Conservation (phyloP, 768 basidiomycete species). For the Leucogyrophana mollusca region DNA sequence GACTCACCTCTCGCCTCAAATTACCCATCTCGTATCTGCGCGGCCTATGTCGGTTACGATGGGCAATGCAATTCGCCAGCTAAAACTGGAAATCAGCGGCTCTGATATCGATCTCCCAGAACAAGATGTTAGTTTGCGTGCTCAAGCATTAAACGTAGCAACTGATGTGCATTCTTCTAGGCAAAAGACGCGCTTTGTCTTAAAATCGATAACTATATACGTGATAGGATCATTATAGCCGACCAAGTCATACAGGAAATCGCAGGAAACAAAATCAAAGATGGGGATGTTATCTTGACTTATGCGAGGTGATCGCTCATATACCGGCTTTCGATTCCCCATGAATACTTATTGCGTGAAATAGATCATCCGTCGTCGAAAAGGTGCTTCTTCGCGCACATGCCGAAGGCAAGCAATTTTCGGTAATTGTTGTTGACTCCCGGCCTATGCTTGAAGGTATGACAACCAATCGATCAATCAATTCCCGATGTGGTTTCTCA, state of each 20-base stretch:
- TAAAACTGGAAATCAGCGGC: conserved; percentile 93
- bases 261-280: conserved; percentile 90
- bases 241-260: conserved; percentile 90
- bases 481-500: background rate
- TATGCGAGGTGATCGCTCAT: conserved; percentile 71
- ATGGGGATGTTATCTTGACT: conserved; percentile 89
- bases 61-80: conserved; percentile 91
- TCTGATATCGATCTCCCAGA: conserved; percentile 93
- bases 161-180: conserved; percentile 36
- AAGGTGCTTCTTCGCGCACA: conserved; percentile 81
- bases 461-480: background rate
- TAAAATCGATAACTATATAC: conserved; percentile 91
- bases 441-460: conserved; percentile 88
- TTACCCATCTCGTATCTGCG: conserved; percentile 83
- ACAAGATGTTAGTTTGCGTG: conserved; percentile 67
- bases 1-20: conserved; percentile 91
- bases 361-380: conserved; percentile 92
- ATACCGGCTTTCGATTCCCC: background rate
- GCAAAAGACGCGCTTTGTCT: conserved; percentile 82
- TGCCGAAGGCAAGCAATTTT: conserved; percentile 72
- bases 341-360: conserved; percentile 3
- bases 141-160: background rate
- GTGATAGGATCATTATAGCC: conserved; percentile 89
- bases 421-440: conserved; percentile 94
- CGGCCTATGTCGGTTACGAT: conserved; percentile 91